phyloP scores from a whole-genome alignment of 2,329 filamentous ascomycete genomes.

The Diaporthe citriasiana region DNA sequence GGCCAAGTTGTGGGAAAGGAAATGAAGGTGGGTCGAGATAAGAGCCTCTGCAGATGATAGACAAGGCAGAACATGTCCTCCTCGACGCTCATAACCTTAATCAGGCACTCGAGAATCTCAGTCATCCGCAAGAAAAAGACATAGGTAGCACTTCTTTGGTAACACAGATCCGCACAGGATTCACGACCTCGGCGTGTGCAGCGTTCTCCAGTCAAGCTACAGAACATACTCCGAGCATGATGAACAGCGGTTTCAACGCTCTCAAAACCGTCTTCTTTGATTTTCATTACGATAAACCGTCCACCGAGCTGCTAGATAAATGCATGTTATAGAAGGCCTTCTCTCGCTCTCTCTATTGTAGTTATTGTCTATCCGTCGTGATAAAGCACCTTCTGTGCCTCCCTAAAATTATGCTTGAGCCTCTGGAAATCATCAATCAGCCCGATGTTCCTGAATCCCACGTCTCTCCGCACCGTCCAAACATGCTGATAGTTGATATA shows the following conservation, averaged over 20 bases:
- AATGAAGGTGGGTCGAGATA: not conserved
- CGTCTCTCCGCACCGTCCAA: not conserved
- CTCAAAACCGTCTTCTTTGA: not conserved
- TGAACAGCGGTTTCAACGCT: not conserved
- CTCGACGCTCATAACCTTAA: too few species aligned
- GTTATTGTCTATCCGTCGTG: not conserved
- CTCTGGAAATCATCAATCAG: not conserved
- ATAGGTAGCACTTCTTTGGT: not conserved
- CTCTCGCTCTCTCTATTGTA: not conserved
- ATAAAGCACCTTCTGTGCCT: not conserved
- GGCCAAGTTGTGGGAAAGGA: not conserved
- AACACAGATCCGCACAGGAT: not conserved
- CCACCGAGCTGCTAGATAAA: not conserved
- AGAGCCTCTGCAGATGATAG: too few species aligned
- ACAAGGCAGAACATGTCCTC: too few species aligned
- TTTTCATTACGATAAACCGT: too few species aligned
- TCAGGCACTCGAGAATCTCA: not conserved
- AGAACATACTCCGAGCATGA: not conserved
- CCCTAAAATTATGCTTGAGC: not conserved
- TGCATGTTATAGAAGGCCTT: not conserved
- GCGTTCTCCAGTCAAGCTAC: not conserved
- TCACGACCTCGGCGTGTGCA: not conserved
- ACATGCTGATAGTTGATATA: conserved; percentile 12
- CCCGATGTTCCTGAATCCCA: not conserved
- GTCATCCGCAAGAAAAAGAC: not conserved